These are phyloP conservation scores for Kodamaea nitidulidarum DNA, from an alignment of 805 yeast species.

Conservation along the genomic window DNA sequence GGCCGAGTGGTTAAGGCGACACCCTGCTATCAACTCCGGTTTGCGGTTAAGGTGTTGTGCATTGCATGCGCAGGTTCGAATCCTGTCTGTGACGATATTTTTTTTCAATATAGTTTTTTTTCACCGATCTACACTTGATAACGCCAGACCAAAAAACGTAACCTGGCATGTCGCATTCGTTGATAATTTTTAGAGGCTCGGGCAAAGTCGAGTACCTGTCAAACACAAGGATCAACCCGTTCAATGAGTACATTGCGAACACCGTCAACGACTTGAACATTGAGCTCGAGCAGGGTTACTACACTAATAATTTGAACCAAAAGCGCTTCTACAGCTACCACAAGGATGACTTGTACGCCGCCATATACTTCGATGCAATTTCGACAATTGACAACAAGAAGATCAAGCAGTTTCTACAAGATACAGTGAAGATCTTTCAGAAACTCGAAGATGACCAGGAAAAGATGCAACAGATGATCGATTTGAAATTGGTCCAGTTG, in stretches of 20 bases:
- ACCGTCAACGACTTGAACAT: constrained; percentile 33
- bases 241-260: constrained; percentile 35
- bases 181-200: constrained; percentile 32
- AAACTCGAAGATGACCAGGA: constrained; percentile 16
- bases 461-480: constrained; percentile 32
- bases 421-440: constrained; percentile 29
- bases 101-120: constrained; percentile 14
- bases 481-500: constrained; percentile 36
- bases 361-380: constrained; percentile 37
- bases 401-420: constrained; percentile 28
- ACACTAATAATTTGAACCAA: constrained; percentile 27
- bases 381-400: constrained; percentile 38
- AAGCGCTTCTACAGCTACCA: constrained; percentile 34
- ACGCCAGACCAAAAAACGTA: neutral
- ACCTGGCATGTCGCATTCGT: constrained; percentile 37
- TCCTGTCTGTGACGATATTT: constrained; percentile 46
- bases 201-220: constrained; percentile 35
- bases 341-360: constrained; percentile 27
- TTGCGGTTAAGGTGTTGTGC: constrained; percentile 22
- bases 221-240: constrained; percentile 34
- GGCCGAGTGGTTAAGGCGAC: constrained; percentile 39
- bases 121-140: neutral
- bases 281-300: constrained; percentile 32
- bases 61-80: constrained; percentile 52
- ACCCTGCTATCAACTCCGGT: constrained; percentile 17